Evolutionary conservation across 495 filamentous ascomycete genomes (phyloP), one percentile per base, ranked within the genome.

Genomic region (Neurospora sp.): DNA sequence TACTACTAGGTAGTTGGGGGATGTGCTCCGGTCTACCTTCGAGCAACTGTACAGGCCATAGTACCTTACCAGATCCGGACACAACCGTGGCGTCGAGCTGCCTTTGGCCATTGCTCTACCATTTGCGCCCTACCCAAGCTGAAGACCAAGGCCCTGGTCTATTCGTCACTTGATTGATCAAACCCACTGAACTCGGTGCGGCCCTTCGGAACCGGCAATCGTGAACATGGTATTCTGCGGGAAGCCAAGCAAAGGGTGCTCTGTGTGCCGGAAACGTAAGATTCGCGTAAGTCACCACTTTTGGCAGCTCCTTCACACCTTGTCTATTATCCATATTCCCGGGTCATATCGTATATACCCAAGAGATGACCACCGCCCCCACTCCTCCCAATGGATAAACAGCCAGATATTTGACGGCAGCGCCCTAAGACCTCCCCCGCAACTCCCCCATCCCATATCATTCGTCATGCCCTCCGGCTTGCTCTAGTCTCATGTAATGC

Each of bases 201-300:
- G 54, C 14, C 2, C 54, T 35, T 62, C 14, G 27, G 27, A 35
- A 66, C n/a, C n/a, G n/a, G n/a, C n/a, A n/a, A 27, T 66, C 23
- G 54, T 23, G 79, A 83, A 76, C 70, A 93, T 92, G 90, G 90
- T 92, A n/a, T 91, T 92, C 79, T 87, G 87, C 77, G 90, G 91
- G 39, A 92, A 91, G 76, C 90, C 90, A 75, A 91, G 89, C 75
- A 89, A 89, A 76, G 89, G 89, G 54, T 92, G 91, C 79, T 87
- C 87, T 71, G 89, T 86, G 73, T 93, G 91, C 79, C 86, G 90
- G 73, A 79, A 84, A 74, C 79, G 81, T 73, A 86, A 86, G 76
- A 84, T 84, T 74, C 78, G 84, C 72, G 84, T 84, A 74, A 75
- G 78, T 79, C 42, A 23, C 69, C 41, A 46, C 73, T 18, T 66